A percentile compares a stretch with the other conserved stretches of the same genome.
Evolutionary conservation across 2,329 filamentous ascomycete species (phyloP).

Genomic region (Verticillium zaregamsianum): DNA sequence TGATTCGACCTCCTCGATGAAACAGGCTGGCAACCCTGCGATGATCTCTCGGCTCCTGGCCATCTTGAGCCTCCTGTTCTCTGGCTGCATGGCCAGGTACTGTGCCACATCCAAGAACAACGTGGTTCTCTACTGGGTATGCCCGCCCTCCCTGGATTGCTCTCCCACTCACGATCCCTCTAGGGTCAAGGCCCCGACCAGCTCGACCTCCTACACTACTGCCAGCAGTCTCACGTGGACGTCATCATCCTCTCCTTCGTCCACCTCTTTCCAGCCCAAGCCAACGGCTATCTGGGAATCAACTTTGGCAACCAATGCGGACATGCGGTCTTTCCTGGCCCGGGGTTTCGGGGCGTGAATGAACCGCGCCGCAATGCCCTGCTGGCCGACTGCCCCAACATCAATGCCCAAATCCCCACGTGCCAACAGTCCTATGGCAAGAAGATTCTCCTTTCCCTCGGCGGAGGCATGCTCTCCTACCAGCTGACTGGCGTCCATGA

Average conservation of each 20-base stretch:
- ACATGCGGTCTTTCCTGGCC: constrained; percentile 21
- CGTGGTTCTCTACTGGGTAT: constrained; percentile 38
- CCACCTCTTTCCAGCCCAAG: constrained; percentile 33
- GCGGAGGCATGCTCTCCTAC: constrained; percentile 29
- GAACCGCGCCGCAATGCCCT: constrained; percentile 25
- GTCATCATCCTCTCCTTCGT: constrained; percentile 39
- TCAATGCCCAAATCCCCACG: constrained; percentile 30
- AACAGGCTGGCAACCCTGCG: background rate
- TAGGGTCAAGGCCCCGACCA: constrained; percentile 37
- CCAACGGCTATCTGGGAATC: constrained; percentile 34
- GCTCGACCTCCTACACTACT: constrained; percentile 29
- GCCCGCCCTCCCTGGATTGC: background rate
- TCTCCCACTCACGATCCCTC: background rate
- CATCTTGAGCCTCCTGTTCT: constrained; percentile 1
- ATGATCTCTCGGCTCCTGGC: background rate
- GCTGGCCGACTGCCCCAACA: constrained; percentile 24
- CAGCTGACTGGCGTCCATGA: constrained; percentile 30
- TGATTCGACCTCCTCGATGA: background rate
- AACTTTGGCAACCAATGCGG: constrained; percentile 39
- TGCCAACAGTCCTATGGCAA: constrained; percentile 32
- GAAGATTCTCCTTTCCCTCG: constrained; percentile 36
- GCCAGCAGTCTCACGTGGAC: constrained; percentile 32
- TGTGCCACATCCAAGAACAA: constrained; percentile 29
- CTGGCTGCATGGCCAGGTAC: constrained; percentile 14
- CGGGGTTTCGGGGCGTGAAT: constrained; percentile 26